phyloP scores from a whole-genome alignment of 2,329 filamentous ascomycete species.

The Fusarium incarnatum region DNA sequence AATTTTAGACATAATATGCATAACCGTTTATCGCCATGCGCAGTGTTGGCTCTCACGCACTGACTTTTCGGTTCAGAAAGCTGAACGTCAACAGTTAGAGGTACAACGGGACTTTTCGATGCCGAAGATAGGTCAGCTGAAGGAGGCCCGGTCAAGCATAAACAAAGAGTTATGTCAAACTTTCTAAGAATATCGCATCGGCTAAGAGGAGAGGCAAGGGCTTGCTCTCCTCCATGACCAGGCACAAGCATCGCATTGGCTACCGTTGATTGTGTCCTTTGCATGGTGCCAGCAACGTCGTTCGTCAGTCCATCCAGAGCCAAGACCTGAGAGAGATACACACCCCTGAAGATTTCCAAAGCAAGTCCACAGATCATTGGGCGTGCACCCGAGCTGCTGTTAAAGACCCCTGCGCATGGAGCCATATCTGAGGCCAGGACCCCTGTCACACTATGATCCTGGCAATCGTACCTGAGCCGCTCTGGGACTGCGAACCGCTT shows the following conservation, averaged over 20 bases:
- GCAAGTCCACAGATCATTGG: constrained; percentile 31
- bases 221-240: constrained; percentile 18
- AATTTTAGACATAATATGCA: constrained; percentile 31
- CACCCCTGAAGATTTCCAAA: constrained; percentile 20
- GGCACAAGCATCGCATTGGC: constrained; percentile 43
- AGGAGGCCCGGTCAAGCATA: constrained; percentile 40
- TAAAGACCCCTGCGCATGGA: constrained; percentile 29
- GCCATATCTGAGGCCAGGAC: constrained; percentile 17
- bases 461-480: constrained; percentile 39
- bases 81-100: not conserved
- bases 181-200: constrained; percentile 28
- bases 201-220: constrained; percentile 18
- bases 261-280: constrained; percentile 31
- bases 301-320: constrained; percentile 43
- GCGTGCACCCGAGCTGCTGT: constrained; percentile 34
- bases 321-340: constrained; percentile 36
- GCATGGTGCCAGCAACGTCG: constrained; percentile 35
- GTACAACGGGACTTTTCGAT: constrained; percentile 2
- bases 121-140: constrained; percentile 27
- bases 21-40: constrained; percentile 16
- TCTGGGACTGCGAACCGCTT: constrained; percentile 35
- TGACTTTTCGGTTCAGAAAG: constrained; percentile 4
- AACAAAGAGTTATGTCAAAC: constrained; percentile 38
- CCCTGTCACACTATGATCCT: constrained; percentile 21
- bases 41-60: constrained; percentile 17